Evolutionary conservation across 2,329 filamentous ascomycete genomes (phyloP).

Genomic region (Microdochium trichocladiopsis): DNA sequence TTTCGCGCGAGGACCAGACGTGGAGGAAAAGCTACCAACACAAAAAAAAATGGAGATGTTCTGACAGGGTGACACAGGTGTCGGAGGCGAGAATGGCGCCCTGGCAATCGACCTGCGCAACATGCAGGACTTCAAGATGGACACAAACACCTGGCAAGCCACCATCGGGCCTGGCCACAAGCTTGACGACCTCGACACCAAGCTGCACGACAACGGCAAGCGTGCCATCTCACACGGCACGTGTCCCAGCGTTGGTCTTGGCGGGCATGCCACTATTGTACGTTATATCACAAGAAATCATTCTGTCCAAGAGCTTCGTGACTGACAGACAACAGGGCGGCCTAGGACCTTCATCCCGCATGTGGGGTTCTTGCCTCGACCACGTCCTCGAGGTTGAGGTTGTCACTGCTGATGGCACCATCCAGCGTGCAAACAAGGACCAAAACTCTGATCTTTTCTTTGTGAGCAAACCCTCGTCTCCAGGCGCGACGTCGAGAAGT

Average conservation of each 20-base stretch:
- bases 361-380: conserved; percentile 51
- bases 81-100: conserved; percentile 42
- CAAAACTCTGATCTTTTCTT: conserved; percentile 49
- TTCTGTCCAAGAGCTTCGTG: conserved; percentile 2
- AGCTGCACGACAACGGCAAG: conserved; percentile 41
- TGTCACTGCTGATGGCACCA: conserved; percentile 47
- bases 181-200: conserved; percentile 43
- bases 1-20: no score
- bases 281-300: conserved; percentile 11
- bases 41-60: no score
- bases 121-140: conserved; percentile 45
- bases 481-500: background rate
- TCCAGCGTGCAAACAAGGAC: conserved; percentile 37
- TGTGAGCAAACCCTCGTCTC: conserved; percentile 17
- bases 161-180: conserved; percentile 45
- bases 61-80: conserved; percentile 16
- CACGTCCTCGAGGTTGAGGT: conserved; percentile 48
- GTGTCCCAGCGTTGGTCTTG: conserved; percentile 51
- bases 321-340: conserved; percentile 35
- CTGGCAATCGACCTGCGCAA: conserved; percentile 48
- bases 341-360: conserved; percentile 48
- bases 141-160: conserved; percentile 43
- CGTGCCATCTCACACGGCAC: conserved; percentile 54
- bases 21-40: no score
- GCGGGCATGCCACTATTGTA: conserved; percentile 51